Evolutionary conservation across 345 rosid genomes (phyloP).

Genomic region (Lumnitzera racemosa): DNA sequence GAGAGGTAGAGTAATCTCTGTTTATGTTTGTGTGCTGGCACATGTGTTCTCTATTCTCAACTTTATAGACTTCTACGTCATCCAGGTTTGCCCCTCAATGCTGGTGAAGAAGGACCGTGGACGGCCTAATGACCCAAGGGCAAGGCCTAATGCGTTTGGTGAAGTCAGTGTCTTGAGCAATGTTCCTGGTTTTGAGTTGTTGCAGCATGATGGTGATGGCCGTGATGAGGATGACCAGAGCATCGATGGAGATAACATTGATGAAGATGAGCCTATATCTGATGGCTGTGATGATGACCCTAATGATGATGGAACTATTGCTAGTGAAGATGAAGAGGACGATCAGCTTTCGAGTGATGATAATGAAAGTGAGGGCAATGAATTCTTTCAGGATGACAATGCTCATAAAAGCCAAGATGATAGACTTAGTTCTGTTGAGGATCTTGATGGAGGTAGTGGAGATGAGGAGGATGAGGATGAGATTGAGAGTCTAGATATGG

Average conservation of each 20-base stretch:
- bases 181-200: slow-evolving; percentile 69
- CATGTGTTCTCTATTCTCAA: slow-evolving; percentile 2
- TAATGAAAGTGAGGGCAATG: slow-evolving; percentile 17
- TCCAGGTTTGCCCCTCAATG: slow-evolving; percentile 81
- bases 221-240: slow-evolving; percentile 23
- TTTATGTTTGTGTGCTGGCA: neutral
- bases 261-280: slow-evolving; percentile 17
- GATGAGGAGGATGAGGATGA: slow-evolving; percentile 22
- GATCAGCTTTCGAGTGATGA: slow-evolving; percentile 24
- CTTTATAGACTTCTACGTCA: slow-evolving; percentile 9
- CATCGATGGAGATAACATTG: slow-evolving; percentile 29
- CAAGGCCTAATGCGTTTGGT: slow-evolving; percentile 84
- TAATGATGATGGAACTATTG: slow-evolving; percentile 23
- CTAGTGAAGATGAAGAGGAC: slow-evolving; percentile 35
- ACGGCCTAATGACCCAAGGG: slow-evolving; percentile 59
- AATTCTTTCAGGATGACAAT: slow-evolving; percentile 1
- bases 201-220: slow-evolving; percentile 35
- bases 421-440: slow-evolving; percentile 7
- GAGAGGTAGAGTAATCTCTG: slow-evolving; percentile 55
- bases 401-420: slow-evolving; percentile 13
- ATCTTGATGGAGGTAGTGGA: slow-evolving; percentile 16
- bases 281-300: slow-evolving; percentile 27
- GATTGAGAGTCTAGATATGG: slow-evolving; percentile 20
- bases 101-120: slow-evolving; percentile 95
- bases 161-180: slow-evolving; percentile 51